Conservation (phyloP, 208 protist genomes). For the Naegleria gruberi region DNA sequence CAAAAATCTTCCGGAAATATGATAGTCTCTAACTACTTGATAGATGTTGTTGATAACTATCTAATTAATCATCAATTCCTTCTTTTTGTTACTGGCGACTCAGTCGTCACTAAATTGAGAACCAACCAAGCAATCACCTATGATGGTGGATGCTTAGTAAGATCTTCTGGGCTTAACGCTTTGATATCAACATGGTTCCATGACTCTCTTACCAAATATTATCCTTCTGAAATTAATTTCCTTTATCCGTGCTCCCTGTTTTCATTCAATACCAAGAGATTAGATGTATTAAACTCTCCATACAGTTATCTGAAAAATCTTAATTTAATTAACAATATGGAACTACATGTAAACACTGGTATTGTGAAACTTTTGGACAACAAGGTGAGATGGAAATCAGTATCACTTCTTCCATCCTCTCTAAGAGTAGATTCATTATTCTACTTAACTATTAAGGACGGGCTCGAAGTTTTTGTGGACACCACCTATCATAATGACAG, state of each 20-base stretch:
- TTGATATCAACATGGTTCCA: background rate
- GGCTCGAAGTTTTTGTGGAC: no score
- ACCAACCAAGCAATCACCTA: background rate
- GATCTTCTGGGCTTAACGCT: background rate
- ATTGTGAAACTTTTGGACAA: no score
- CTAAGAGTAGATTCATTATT: no score
- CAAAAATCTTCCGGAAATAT: background rate
- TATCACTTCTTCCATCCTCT: no score
- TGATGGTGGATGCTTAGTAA: background rate
- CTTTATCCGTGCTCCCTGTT: background rate
- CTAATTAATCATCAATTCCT: background rate
- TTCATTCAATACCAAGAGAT: background rate
- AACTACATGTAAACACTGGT: no score
- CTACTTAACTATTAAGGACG: no score
- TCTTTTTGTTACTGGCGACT: background rate
- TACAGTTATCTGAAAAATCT: no score
- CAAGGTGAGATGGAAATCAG: no score
- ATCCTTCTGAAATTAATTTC: no score
- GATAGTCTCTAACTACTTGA: background rate
- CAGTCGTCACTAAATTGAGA: background rate
- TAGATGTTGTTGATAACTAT: background rate
- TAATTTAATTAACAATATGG: no score
- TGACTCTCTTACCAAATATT: background rate
- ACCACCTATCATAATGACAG: no score
- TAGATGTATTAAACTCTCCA: no score